These are phyloP conservation scores for Candida fluviatilis DNA, from an alignment of 805 yeast species.

Conservation along the genomic window DNA sequence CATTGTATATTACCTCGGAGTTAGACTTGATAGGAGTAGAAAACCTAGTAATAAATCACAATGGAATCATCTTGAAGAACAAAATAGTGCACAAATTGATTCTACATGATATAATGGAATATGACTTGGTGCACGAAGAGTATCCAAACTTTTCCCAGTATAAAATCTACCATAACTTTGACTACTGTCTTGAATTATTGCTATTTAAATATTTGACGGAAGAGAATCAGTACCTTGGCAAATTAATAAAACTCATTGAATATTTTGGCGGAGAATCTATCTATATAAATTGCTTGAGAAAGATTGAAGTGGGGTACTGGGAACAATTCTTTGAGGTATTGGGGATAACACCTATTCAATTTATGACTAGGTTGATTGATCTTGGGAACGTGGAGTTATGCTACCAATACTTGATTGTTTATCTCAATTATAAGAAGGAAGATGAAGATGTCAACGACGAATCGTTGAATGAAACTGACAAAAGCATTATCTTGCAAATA, in stretches of 20 bases:
- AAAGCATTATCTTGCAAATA: constrained; percentile 38
- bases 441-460: constrained; percentile 19
- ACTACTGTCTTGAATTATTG: constrained; percentile 47
- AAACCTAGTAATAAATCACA: constrained; percentile 24
- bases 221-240: constrained; percentile 15
- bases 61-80: constrained; percentile 27
- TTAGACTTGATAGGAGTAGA: constrained; percentile 40
- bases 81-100: constrained; percentile 38
- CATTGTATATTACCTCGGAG: constrained; percentile 12
- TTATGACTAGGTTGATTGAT: constrained; percentile 39
- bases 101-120: constrained; percentile 44
- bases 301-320: constrained; percentile 58
- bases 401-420: constrained; percentile 49
- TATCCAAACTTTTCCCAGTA: constrained; percentile 30
- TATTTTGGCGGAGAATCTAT: constrained; percentile 22
- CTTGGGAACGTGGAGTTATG: constrained; percentile 42
- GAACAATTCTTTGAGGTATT: constrained; percentile 39
- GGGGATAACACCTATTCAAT: constrained; percentile 40
- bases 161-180: constrained; percentile 37
- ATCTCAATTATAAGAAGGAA: constrained; percentile 47
- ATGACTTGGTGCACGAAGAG: constrained; percentile 31
- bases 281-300: constrained; percentile 53
- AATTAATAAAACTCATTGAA: constrained; percentile 20
- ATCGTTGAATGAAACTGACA: constrained; percentile 29
- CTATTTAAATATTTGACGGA: constrained; percentile 38